phyloP scores from a whole-genome alignment of 2,329 filamentous ascomycete species.

The Paraphoma chrysanthemicola region DNA sequence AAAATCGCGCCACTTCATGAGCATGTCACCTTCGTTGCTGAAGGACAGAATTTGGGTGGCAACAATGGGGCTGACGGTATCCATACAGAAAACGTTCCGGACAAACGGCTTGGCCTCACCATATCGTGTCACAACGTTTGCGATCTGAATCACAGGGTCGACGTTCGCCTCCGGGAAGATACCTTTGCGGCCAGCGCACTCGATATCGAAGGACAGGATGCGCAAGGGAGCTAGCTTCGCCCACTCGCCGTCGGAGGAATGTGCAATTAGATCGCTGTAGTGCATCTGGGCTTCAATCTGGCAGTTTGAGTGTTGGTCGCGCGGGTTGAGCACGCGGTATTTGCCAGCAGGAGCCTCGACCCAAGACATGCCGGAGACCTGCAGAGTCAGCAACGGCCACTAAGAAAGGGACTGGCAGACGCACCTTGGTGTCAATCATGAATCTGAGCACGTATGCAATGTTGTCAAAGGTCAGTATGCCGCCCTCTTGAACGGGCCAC shows the following conservation, averaged over 20 bases:
- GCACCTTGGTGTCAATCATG: conserved; percentile 93
- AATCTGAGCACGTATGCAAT: conserved; percentile 95
- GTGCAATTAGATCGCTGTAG: conserved; percentile 83
- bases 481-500: conserved; percentile 71
- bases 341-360: conserved; percentile 80
- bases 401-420: conserved; percentile 11
- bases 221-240: conserved; percentile 96
- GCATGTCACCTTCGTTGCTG: conserved; percentile 82
- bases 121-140: conserved; percentile 92
- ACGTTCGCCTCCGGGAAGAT: conserved; percentile 92
- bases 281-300: conserved; percentile 92
- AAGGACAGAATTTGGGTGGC: conserved; percentile 92
- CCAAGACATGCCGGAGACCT: conserved; percentile 97
- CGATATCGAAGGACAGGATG: conserved; percentile 96
- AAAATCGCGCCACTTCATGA: conserved; percentile 92
- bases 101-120: conserved; percentile 96
- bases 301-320: conserved; percentile 84
- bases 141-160: conserved; percentile 97
- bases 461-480: conserved; percentile 91
- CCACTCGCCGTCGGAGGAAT: conserved; percentile 91
- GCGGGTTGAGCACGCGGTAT: conserved; percentile 72
- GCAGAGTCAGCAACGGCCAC: conserved; percentile 4
- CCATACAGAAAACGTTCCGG: conserved; percentile 93
- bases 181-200: conserved; percentile 96
- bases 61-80: conserved; percentile 90